phyloP scores from a whole-genome alignment of 352 stramenopile genomes.

The Globisporangium recalcitrans region DNA sequence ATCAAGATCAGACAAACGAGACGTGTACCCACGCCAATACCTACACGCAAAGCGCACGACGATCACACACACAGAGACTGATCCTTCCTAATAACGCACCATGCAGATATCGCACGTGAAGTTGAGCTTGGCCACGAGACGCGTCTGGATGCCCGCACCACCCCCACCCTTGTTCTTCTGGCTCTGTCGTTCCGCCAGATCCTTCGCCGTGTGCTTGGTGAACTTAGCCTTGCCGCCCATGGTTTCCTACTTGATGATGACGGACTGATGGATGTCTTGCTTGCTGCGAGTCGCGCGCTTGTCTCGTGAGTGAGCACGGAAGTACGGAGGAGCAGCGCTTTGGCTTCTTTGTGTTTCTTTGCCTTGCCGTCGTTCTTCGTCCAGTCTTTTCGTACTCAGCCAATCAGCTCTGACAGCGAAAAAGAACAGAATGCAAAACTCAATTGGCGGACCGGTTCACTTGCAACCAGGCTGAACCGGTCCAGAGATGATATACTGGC shows the following conservation, averaged over 20 bases:
- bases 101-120: conserved; percentile 69
- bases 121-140: conserved; percentile 48
- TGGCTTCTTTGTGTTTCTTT: not conserved
- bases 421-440: not conserved
- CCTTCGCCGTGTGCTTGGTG: conserved; percentile 73
- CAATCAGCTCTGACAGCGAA: conserved; percentile 1
- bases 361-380: not conserved
- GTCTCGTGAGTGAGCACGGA: not conserved
- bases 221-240: conserved; percentile 78
- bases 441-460: not conserved
- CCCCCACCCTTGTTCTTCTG: conserved; percentile 56
- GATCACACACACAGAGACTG: not conserved
- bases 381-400: conserved; percentile 8
- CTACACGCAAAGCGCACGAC: not conserved
- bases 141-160: conserved; percentile 33
- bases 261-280: no score
- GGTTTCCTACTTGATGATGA: conserved; percentile 7
- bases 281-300: not conserved
- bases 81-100: no score
- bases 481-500: not conserved
- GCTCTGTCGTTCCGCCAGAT: conserved; percentile 43
- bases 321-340: no score
- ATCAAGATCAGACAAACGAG: not conserved
- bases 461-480: not conserved
- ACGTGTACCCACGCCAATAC: not conserved